Evolutionary conservation across 352 stramenopile species (phyloP).

Genomic region (Phytopythium litorale): DNA sequence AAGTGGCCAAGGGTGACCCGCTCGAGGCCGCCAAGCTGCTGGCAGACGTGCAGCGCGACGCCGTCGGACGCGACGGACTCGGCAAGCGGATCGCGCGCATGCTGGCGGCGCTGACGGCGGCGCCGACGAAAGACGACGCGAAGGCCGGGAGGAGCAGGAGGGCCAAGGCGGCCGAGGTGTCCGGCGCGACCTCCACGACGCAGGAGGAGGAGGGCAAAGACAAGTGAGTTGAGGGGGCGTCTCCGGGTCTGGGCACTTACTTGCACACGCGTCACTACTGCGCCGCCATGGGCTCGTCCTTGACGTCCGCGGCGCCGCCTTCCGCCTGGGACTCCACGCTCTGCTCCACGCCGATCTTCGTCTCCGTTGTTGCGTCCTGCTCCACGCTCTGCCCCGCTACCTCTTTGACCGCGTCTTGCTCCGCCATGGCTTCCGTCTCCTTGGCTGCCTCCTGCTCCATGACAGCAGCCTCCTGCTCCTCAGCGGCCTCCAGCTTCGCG

Average conservation of each 20-base stretch:
- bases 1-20: conserved; percentile 46
- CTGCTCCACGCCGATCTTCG: background rate
- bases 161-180: background rate
- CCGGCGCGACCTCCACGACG: background rate
- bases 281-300: background rate
- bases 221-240: background rate
- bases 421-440: background rate
- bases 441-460: background rate
- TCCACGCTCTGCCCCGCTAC: background rate
- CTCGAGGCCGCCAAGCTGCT: conserved; percentile 62
- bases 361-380: background rate
- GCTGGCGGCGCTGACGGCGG: background rate
- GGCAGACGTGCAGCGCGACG: conserved; percentile 8
- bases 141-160: background rate
- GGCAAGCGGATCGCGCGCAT: background rate
- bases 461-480: too few species aligned
- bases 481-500: background rate
- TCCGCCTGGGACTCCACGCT: background rate
- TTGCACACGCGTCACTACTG: background rate
- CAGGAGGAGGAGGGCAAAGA: background rate
- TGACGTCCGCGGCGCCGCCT: background rate
- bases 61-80: background rate
- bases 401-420: background rate
- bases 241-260: background rate
- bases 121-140: background rate